Conservation (phyloP, 345 rosid species). For the Orychophragmus violaceus region DNA sequence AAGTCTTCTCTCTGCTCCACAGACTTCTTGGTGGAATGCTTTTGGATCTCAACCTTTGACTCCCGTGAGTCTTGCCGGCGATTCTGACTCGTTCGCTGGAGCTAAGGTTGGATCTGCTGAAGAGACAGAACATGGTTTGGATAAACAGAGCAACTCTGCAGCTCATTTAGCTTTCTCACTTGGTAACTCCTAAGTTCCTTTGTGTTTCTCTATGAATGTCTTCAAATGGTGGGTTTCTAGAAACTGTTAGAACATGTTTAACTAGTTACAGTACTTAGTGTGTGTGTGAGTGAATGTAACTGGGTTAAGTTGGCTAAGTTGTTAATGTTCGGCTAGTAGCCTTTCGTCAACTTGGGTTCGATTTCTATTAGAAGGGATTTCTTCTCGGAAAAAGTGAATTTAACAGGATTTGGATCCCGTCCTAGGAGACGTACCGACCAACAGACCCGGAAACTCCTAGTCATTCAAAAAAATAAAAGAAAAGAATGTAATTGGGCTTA, state of each 20-base stretch:
- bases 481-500: no score
- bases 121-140: constrained; percentile 33
- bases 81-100: constrained; percentile 40
- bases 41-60: constrained; percentile 46
- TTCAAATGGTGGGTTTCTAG: neutral
- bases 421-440: no score
- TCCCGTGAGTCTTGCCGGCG: constrained; percentile 41
- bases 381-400: no score
- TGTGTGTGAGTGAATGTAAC: neutral
- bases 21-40: constrained; percentile 61
- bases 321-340: no score
- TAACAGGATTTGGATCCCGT: no score
- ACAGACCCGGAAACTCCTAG: no score
- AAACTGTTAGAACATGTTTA: neutral
- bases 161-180: constrained; percentile 55
- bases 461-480: no score
- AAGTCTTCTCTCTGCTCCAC: constrained; percentile 47
- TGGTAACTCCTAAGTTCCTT: constrained; percentile 35
- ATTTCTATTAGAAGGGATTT: no score
- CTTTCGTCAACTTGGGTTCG: no score
- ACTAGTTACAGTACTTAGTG: neutral
- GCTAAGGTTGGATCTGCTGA: constrained; percentile 38
- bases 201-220: neutral
- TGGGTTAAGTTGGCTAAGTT: neutral
- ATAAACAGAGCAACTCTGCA: constrained; percentile 35